Conservation (phyloP, 1,139 yeast species). For the Geotrichum cucujoidarum region DNA sequence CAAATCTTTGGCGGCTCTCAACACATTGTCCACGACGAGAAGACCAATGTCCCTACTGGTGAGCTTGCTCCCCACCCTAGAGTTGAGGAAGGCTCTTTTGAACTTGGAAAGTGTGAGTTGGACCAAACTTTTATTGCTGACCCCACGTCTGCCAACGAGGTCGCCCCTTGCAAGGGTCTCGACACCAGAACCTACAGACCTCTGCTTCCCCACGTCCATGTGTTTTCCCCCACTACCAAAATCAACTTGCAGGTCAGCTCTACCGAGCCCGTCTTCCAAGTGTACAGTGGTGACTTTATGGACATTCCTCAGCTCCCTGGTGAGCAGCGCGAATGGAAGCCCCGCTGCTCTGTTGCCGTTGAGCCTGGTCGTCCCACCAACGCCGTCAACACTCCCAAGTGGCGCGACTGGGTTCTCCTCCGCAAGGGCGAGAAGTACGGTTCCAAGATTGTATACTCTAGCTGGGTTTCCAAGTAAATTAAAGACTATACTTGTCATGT, state of each 20-base stretch:
- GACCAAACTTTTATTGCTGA: constrained; percentile 53
- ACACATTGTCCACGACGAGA: constrained; percentile 38
- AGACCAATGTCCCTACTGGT: constrained; percentile 51
- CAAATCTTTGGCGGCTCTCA: constrained; percentile 34
- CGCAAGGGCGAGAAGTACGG: constrained; percentile 54
- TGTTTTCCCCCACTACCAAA: constrained; percentile 46
- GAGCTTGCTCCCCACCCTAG: constrained; percentile 36
- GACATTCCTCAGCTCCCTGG: constrained; percentile 38
- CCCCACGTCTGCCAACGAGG: constrained; percentile 23
- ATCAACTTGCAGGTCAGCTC: constrained; percentile 45
- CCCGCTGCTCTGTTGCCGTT: constrained; percentile 57
- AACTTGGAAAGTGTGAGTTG: constrained; percentile 36
- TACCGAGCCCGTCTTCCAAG: constrained; percentile 66
- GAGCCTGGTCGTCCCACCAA: constrained; percentile 60
- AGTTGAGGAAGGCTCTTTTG: constrained; percentile 28
- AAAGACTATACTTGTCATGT: neutral
- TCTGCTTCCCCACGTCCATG: constrained; percentile 42
- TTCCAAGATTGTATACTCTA: constrained; percentile 42
- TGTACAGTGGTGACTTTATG: constrained; percentile 58
- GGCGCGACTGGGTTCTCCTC: constrained; percentile 51
- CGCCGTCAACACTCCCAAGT: constrained; percentile 48
- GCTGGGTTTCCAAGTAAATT: constrained; percentile 24
- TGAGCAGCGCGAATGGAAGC: constrained; percentile 35
- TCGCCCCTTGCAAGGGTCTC: constrained; percentile 28
- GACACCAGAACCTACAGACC: constrained; percentile 42